Base-by-base conservation (phyloP, 352 stramenopile species). In the Globisporangium yorkense region DNA sequence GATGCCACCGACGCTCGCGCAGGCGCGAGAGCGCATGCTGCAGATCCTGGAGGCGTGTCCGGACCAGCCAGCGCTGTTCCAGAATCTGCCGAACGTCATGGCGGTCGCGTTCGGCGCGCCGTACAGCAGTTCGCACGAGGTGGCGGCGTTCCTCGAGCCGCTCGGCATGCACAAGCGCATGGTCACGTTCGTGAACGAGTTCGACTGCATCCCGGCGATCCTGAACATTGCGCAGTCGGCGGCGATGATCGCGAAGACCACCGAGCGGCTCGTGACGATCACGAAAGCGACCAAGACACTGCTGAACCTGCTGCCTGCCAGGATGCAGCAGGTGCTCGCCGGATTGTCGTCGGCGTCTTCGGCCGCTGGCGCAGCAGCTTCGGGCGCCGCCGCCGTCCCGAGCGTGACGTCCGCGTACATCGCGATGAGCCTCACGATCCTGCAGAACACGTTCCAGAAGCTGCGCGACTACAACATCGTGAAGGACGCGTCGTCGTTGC, bases 161-260 rank as follows among this genome's bases (percentile, higher is more conserved):
- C 52, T 92, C n/a, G 68, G 66, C 1, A 61, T 93, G 20, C 66
- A 57, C 1, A 75, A 77, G 47, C 74, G 78, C 15, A 59, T 89
- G 51, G 59, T 92, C 43, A 92, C 82, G 35, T 77, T 95, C 50
- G 85, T 95, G 20, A 93, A 95, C 59, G 84, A 95, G 59, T 80
- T 85, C 54, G 85, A 95, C 60, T 95, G 84, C 64, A 92, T 95
- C 51, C 85, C 85, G 3, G 82, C 80, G 27, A 87, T 95, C 57
- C 62, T 93, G 29, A 92, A 95, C 55, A 71, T 93, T 10, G 83
- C 84, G 0, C 83, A 95, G 51, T 87, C 82, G 20, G 71, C 85
- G 0, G 73, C 84, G 4, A 80, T 92, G 70, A 33, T 91, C 24
- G 74, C 81, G 1, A 95, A 91, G 60, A 94, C 84, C 2, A 89